Evolutionary conservation across 1,284 basidiomycete genomes (phyloP), one percentile per base, ranked within the genome.

Genomic region (Chondrostereum purpureum): DNA sequence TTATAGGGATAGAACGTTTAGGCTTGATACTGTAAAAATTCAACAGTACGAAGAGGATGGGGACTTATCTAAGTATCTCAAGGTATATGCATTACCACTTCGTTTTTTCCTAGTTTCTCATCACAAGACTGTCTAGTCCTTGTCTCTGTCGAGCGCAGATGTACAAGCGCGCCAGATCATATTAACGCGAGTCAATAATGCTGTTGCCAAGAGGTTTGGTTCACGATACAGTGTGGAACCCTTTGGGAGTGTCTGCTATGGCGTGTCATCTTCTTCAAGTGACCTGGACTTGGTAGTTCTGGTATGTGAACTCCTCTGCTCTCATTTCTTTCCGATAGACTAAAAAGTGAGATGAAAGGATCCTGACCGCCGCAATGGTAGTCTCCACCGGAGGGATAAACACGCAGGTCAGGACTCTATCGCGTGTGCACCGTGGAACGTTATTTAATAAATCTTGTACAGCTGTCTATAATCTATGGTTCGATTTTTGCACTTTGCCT

Each of bases 191-290:
- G n/a, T n/a, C n/a, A n/a, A n/a, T n/a, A n/a, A n/a, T n/a, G n/a
- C n/a, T n/a, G n/a, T n/a, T n/a, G n/a, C n/a, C n/a, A n/a, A n/a
- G n/a, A n/a, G n/a, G n/a, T n/a, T n/a, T n/a, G 70, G 71, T 2
- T 2, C 13, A 3, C 23, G 51, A n/a, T 76, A 70, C 54, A 41
- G 27, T 3, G 64, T 75, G 0, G 58, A 65, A 40, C 43, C 63
- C 4, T 78, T 77, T 53, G 75, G 75, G 16, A 77, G 75, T 48
- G 63, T 65, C n/a, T 65, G 65, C 34, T 75, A 75, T 54, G 70
- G 72, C 13, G 61, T 71, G 20, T 63, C 66, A 17, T 56, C 59
- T 27, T 34, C 53, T 0, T 50, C 42, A 3, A 71, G 72, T 50
- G 75, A 78, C 51, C 55, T 78, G 42, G 75, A 78, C 53, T 49